Base-by-base conservation (phyloP, 768 basidiomycete genomes). In the Termitomyces sp. region DNA sequence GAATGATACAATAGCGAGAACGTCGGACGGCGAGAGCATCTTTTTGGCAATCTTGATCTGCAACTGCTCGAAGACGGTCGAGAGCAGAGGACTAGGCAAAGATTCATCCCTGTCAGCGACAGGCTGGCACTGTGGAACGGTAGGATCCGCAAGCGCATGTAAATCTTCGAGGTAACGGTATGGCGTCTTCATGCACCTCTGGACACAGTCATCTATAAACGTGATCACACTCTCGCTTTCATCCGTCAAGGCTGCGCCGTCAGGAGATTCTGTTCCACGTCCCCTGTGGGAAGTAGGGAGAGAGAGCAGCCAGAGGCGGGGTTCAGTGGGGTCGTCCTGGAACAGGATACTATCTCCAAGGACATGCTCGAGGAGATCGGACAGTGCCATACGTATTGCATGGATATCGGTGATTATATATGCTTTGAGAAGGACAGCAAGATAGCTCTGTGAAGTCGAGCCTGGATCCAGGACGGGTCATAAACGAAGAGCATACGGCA, bases 121-220 rank as follows among this genome's bases (percentile, higher is more conserved):
- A 19, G 17, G 11, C n/a, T 54, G 53, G 17, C 17, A 11, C 5
- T 37, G 17, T 27, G 35, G 5, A 40, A 40, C 25, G n/a, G 52
- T 59, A 1, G 52, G 45, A 21, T 64, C 51, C 58, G 61, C 52
- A 21, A 83, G 65, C 0, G 69, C 64, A 6, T 78, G 67, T 59
- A 86, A 70, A 23, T 85, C 85, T 63, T 97, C 94, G 52, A 96
- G 77, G 66, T 96, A 98, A 28, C 83, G 80, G 67, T 94, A 90
- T 0, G 93, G 91, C 2, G 87, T 88, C 69, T 89, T 92, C 60
- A 87, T 66, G 62, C 88, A 94, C 17, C 91, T 79, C 56, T 88
- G 86, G 3, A 89, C 77, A 64, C 93, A 96, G 50, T 94, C 92
- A 60, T 98, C 95, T 11, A 97, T 63, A 72, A 97, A 94, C 0